Percentiles rank a stretch among this genome's conserved stretches.
These are phyloP conservation scores for Penicillium psychrofluorescens DNA, from an alignment of 495 filamentous ascomycete genomes.

Conservation along the genomic window DNA sequence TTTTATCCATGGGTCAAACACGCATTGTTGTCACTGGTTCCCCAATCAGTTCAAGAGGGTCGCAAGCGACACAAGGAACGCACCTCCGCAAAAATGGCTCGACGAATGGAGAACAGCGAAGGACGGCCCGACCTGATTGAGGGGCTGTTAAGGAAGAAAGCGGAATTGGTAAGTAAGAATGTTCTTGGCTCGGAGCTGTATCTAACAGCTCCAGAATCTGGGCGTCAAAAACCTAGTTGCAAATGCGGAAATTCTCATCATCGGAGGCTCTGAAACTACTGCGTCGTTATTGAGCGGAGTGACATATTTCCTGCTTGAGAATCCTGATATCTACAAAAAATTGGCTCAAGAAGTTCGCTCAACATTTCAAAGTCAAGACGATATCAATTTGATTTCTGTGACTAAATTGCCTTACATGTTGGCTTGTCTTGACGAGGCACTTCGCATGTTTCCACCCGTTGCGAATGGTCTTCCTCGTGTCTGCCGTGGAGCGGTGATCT, in stretches of 20 bases:
- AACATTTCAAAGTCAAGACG: conserved; percentile 40
- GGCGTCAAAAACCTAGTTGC: conserved; percentile 27
- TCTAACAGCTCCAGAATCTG: conserved; percentile 19
- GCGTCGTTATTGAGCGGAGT: conserved; percentile 49
- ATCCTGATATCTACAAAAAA: conserved; percentile 32
- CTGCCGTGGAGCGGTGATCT: conserved; percentile 39
- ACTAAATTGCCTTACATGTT: conserved; percentile 44
- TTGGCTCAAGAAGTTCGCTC: conserved; percentile 44
- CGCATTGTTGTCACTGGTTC: conserved; percentile 6
- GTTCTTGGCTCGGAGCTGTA: no score
- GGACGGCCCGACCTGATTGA: conserved; percentile 42
- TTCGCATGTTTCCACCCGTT: conserved; percentile 54
- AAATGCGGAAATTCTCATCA: conserved; percentile 36
- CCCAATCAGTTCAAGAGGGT: conserved; percentile 14
- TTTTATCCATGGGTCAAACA: conserved; percentile 24
- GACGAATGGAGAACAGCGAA: conserved; percentile 29
- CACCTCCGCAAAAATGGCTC: conserved; percentile 29
- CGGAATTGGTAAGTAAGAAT: conserved; percentile 28
- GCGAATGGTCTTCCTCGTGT: conserved; percentile 38
- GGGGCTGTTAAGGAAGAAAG: conserved; percentile 38
- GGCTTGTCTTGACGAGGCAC: conserved; percentile 48
- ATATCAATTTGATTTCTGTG: conserved; percentile 46
- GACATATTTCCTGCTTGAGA: conserved; percentile 43
- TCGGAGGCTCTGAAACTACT: conserved; percentile 56
- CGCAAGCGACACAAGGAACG: conserved; percentile 26